Conservation (phyloP, 169 alveolate species). For the Cryptosporidium viatorum region DNA sequence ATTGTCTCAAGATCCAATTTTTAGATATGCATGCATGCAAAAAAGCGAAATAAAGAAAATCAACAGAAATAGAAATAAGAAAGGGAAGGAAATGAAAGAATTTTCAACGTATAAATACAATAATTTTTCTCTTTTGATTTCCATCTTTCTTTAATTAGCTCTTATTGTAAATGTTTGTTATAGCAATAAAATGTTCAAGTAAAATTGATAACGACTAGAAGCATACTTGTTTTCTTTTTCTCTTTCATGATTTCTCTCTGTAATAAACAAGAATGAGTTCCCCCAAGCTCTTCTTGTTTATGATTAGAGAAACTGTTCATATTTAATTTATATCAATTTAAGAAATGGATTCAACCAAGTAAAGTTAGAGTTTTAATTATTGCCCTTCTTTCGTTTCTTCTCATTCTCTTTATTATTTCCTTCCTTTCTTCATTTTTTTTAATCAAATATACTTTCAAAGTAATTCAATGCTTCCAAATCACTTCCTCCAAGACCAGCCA, state of each 20-base stretch:
- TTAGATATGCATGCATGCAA: conserved; percentile 11
- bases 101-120: background rate
- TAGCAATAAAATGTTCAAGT: background rate
- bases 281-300: conserved; percentile 40
- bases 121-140: background rate
- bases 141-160: background rate
- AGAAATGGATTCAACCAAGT: too few relatives aligned
- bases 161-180: background rate
- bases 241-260: background rate
- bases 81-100: background rate
- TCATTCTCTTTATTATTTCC: too few relatives aligned
- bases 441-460: too few relatives aligned
- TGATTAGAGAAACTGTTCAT: background rate
- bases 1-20: conserved; percentile 10
- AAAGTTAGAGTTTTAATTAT: background rate
- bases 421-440: too few relatives aligned
- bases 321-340: background rate
- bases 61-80: background rate
- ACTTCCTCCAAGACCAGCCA: conserved; percentile 33
- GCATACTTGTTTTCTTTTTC: background rate
- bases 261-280: conserved; percentile 25
- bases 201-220: background rate
- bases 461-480: background rate
- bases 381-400: background rate
- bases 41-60: background rate